Percentiles rank a stretch among this genome's conserved stretches.
phyloP scores from a whole-genome alignment of 768 basidiomycete genomes.

The Termitomyces titanicus region DNA sequence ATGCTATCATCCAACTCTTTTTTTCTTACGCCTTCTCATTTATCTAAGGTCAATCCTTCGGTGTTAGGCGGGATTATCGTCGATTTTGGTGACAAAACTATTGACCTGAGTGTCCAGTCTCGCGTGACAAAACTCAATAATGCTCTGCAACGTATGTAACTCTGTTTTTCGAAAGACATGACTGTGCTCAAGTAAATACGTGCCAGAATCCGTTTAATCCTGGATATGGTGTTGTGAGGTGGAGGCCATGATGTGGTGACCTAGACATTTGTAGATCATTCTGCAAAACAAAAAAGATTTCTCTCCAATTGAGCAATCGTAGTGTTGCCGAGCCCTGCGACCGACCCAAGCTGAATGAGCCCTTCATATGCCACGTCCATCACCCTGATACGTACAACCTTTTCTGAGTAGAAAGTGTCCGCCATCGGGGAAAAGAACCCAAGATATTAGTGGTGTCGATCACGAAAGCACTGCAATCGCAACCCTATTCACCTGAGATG shows the following conservation, averaged over 20 bases:
- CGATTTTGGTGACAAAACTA: conserved; percentile 97
- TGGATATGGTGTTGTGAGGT: conserved; percentile 2
- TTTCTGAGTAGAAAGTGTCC: background rate
- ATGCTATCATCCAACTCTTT: conserved; percentile 16
- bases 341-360: background rate
- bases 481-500: background rate
- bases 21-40: background rate
- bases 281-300: background rate
- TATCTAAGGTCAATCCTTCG: conserved; percentile 78
- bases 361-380: background rate
- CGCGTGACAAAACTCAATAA: conserved; percentile 95
- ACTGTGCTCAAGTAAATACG: background rate
- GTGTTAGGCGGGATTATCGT: conserved; percentile 90
- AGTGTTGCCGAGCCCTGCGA: background rate
- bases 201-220: conserved; percentile 36
- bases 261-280: conserved; percentile 17
- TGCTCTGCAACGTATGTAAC: conserved; percentile 70
- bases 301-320: background rate
- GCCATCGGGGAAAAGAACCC: too few relatives aligned
- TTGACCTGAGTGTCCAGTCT: conserved; percentile 92
- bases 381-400: background rate
- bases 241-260: background rate
- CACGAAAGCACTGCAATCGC: background rate
- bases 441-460: background rate
- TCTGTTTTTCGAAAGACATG: conserved; percentile 8